Base-by-base conservation (phyloP, 208 protist species). In the Leishmania tropica region DNA sequence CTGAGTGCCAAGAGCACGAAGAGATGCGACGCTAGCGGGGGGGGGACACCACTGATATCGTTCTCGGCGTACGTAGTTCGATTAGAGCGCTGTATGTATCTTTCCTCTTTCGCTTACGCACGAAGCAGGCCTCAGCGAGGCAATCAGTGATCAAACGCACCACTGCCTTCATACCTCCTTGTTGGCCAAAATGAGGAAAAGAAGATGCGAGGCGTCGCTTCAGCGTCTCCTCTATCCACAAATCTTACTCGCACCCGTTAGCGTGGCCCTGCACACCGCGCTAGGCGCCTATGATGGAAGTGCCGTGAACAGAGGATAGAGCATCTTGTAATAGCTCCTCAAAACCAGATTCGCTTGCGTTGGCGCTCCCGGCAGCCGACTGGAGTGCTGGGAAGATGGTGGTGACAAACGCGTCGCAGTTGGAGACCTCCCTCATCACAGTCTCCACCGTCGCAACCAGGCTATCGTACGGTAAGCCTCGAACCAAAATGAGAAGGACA, bases 291-390 rank as follows among this genome's bases (percentile, higher is more conserved):
- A 90, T 78, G 74, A 90, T 80, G 53, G 76, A 79, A 2, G 86
- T 85, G 45, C 87, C 87, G 51, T 83, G 79, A 48, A 91, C 53
- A 24, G 79, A 85, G 1, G 81, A 88, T 13, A 91, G 71, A 7
- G 79, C 58, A 56, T 93, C 88, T 68, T 91, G 85, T 45, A 93
- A 73, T 19, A 80, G 58, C 35, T 83, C 84, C 75, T 89, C 85
- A 35, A 93, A 90, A 24, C 58, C 40, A n/a, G 77, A 68, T 40
- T 85, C 78, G 37, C 67, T 58, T 54, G 40, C 62, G 48, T 47
- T 60, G 56, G 31, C n/a, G 54, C 77, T 72, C 0, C 40, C 56
- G 1, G 72, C 79, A 2, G 75, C 79, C 35, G 80, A 73, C 31
- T 85, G 79, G 0, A 89, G 76, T 28, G 80, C 75, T 2, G 82